Base-by-base conservation (phyloP, 2,329 filamentous ascomycete genomes). In the Xylariaceae sp. region DNA sequence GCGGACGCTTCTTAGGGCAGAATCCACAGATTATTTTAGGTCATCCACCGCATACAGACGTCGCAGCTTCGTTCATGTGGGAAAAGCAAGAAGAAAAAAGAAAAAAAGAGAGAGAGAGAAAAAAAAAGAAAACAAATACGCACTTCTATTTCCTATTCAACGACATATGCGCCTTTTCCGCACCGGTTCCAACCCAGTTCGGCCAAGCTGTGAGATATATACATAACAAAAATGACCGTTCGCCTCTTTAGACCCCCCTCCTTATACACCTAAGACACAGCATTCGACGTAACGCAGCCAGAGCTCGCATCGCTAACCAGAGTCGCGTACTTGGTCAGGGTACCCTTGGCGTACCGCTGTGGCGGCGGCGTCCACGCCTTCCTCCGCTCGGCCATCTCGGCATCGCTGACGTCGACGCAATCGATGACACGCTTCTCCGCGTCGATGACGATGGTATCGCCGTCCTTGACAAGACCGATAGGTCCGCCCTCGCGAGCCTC, bases 401-500 rank as follows among this genome's bases (percentile, higher is more conserved):
- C 81, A 20, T 89, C 82, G 14, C 83, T 78, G 7, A 93, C 81
- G 40, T 89, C 78, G n/a, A n/a, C n/a, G 3, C 91, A 78, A 83
- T 91, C 73, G 48, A 86, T 81, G 81, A 83, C 81, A 44, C 84
- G 84, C 70, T 86, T 85, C 73, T 93, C 89, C 0, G 91, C 89
- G 67, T 96, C 90, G 57, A 96, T 96, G 47, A 87, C 85, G 64
- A 96, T 89, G 55, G 81, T 81, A 71, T 96, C 91, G 21, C 91
- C 91, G 64, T 96, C 88, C 65, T 83, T 73, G n/a, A 95, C 89
- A 10, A 96, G 81, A 14, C 84, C 91, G 60, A 96, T 95, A 2
- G 91, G 91, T 0, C 91, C 91, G 48, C 91, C 91, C 63, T 90
- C 89, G 70, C 90, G 88, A 7, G 91, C 91, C 76, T 96, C 91